phyloP scores from a whole-genome alignment of 2,329 filamentous ascomycete genomes.

The Xylariales sp. region DNA sequence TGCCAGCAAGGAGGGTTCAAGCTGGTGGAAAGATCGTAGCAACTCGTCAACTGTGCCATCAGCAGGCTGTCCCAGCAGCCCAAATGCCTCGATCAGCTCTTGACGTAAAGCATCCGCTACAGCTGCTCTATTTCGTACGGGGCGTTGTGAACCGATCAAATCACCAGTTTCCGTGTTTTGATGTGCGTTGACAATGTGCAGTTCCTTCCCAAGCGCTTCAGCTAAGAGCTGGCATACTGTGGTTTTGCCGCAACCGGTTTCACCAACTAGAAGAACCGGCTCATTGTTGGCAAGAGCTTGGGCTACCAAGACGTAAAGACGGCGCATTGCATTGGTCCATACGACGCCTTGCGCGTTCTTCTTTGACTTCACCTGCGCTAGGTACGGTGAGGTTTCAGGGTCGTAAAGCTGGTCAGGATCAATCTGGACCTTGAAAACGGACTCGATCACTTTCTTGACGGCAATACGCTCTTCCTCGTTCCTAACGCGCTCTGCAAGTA shows the following conservation, averaged over 20 bases:
- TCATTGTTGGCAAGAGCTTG: constrained; percentile 86
- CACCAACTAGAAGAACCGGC: constrained; percentile 88
- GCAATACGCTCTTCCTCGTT: constrained; percentile 80
- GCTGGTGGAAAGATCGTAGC: constrained; percentile 52
- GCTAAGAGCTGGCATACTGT: constrained; percentile 92
- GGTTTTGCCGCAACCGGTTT: constrained; percentile 97
- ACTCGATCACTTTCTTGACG: constrained; percentile 85
- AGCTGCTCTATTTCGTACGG: constrained; percentile 77
- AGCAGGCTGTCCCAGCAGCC: constrained; percentile 31
- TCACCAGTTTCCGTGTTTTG: constrained; percentile 98
- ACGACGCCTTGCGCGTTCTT: constrained; percentile 65
- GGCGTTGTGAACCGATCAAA: constrained; percentile 90
- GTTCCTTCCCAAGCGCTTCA: constrained; percentile 67
- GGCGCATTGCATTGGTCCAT: constrained; percentile 93
- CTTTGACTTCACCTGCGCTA: constrained; percentile 41
- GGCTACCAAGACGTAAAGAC: constrained; percentile 85
- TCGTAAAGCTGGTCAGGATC: constrained; percentile 72
- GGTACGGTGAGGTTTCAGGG: constrained; percentile 49
- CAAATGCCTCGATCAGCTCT: constrained; percentile 51
- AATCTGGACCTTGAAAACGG: constrained; percentile 81
- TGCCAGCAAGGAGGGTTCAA: constrained; percentile 39
- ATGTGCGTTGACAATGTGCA: constrained; percentile 94
- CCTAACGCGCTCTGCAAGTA: constrained; percentile 91
- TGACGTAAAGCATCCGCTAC: constrained; percentile 62
- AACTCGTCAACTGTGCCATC: constrained; percentile 48